Base-by-base conservation (phyloP, 352 stramenopile genomes). In the Phytopythium helicoides region DNA sequence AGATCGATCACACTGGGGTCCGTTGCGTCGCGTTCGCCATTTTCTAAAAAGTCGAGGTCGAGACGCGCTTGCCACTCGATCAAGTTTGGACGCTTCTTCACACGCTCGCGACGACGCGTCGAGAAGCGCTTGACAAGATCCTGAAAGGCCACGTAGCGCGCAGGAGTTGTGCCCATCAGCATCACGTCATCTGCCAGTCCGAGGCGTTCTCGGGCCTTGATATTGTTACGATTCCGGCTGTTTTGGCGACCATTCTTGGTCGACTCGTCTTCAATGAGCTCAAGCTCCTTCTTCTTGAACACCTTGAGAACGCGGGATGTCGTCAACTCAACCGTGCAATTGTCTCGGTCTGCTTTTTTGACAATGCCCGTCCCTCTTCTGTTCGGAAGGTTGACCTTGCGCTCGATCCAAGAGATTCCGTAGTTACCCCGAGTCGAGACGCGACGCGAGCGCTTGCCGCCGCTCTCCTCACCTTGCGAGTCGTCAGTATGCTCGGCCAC, bases 271-370 rank as follows among this genome's bases (percentile, higher is more conserved):
- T 78, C 75, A 15, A 88, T 64, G 33, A 95, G 67, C 50, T 90
- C 68, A 9, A 95, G 64, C n/a, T 95, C 82, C 51, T 89, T 90
- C 65, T 93, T 93, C 59, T 92, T 92, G 57, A 92, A 95, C 22
- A 89, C 67, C 52, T 88, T 87, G 8, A 95, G 51, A 2, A 89
- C 66, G 23, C 89, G 89, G 1, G 79, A 87, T 3, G 65, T 52
- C 8, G 75, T 71, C 16, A 95, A 69, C 52, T 93, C 86, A 15
- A 95, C 86, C 7, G 79, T 95, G 47, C 86, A 95, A 1, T 78
- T 93, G 36, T 95, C 86, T 16, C 86, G 74, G 58, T 95, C 86
- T 6, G 82, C 86, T 45, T 80, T 81, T 51, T 93, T 95, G 1
- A 95, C 86, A 34, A 92, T 76, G 5, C 86, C 86, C 14, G 76